Evolutionary conservation across 805 yeast species (phyloP).

Genomic region (Teunomyces tritomae): DNA sequence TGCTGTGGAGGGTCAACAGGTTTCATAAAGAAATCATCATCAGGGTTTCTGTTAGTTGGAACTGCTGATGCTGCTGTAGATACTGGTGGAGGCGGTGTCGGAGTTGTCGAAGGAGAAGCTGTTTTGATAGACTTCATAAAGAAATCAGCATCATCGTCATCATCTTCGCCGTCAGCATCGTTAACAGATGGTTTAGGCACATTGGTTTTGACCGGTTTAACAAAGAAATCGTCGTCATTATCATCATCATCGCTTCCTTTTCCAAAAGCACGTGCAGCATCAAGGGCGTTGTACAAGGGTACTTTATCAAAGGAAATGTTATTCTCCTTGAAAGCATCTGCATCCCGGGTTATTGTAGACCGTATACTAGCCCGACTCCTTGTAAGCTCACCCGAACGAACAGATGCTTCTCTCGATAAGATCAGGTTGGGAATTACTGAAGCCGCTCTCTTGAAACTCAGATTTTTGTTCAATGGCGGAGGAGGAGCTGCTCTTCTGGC

Average conservation of each 20-base stretch:
- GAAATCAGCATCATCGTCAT: constrained; percentile 14
- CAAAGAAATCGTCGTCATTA: constrained; percentile 14
- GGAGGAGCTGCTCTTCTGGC: constrained; percentile 74
- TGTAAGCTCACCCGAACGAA: constrained; percentile 3
- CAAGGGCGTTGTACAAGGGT: constrained; percentile 34
- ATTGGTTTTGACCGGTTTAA: constrained; percentile 9
- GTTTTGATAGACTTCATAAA: constrained; percentile 13
- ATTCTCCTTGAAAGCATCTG: constrained; percentile 66
- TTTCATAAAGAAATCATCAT: constrained; percentile 6
- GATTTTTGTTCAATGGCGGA: constrained; percentile 45
- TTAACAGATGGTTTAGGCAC: not conserved
- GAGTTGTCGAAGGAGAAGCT: too few relatives aligned
- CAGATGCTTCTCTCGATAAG: constrained; percentile 1
- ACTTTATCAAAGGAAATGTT: constrained; percentile 72
- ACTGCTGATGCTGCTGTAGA: not conserved
- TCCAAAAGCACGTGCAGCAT: constrained; percentile 14
- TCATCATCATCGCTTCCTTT: constrained; percentile 15
- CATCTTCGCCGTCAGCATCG: constrained; percentile 20
- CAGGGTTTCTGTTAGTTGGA: not conserved
- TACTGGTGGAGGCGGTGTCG: too few relatives aligned
- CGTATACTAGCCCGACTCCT: constrained; percentile 3
- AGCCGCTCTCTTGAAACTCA: constrained; percentile 10
- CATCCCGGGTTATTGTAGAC: constrained; percentile 9
- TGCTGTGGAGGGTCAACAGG: not conserved
- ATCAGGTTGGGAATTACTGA: constrained; percentile 4